phyloP scores from a whole-genome alignment of 768 basidiomycete genomes.

The Russula vinacea region DNA sequence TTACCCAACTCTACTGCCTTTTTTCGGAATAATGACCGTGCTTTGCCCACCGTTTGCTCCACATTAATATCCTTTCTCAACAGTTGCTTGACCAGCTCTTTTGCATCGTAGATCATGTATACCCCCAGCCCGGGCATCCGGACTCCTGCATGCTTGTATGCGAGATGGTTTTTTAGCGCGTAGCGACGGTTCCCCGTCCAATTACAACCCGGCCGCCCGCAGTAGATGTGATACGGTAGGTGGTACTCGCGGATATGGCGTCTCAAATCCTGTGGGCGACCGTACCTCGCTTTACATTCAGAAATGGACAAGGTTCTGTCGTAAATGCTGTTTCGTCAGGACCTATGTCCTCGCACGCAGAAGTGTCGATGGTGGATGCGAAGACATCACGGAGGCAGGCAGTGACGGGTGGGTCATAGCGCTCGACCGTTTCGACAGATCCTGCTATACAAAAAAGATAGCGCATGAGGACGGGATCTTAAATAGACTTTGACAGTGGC shows the following conservation, averaged over 20 bases:
- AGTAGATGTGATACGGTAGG: neutral
- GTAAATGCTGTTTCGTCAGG: neutral
- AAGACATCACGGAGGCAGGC: no score
- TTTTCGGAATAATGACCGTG: neutral
- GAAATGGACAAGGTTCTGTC: neutral
- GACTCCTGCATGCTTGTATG: neutral
- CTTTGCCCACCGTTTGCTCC: neutral
- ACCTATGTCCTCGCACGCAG: neutral
- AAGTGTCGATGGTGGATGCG: neutral
- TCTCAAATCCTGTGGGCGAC: neutral
- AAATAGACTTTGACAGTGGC: neutral
- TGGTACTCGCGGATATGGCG: constrained; percentile 6
- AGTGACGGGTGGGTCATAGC: neutral
- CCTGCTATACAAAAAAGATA: neutral
- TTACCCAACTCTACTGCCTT: neutral
- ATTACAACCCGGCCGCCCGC: neutral
- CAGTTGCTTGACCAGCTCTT: neutral
- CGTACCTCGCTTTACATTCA: neutral
- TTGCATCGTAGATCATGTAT: constrained; percentile 11
- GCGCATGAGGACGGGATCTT: neutral
- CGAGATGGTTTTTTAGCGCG: neutral
- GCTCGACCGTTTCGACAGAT: neutral
- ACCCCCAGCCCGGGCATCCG: neutral
- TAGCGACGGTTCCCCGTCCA: constrained; percentile 8
- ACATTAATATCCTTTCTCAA: constrained; percentile 1